Evolutionary conservation across 23 red algal species (phyloP).

Genomic region (Gracilariopsis chorda): DNA sequence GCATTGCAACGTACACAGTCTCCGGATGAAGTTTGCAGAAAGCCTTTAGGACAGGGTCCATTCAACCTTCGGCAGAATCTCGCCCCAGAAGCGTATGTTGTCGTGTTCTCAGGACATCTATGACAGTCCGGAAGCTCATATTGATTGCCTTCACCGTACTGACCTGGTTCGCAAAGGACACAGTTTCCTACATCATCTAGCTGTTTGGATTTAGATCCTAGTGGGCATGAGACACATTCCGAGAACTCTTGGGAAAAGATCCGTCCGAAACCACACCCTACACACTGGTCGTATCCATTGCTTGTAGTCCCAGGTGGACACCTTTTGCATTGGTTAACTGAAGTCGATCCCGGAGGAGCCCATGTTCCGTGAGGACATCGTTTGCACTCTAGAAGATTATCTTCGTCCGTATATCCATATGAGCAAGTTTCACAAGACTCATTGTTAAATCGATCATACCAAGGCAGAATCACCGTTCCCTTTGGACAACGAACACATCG

Average conservation of each 20-base stretch:
- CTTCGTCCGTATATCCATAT: not conserved
- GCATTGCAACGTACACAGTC: not conserved
- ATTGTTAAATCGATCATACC: not conserved
- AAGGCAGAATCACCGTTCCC: not conserved
- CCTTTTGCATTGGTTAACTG: not conserved
- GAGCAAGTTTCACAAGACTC: not conserved
- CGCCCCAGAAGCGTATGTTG: not conserved
- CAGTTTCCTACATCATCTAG: not conserved
- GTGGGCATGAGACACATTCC: not conserved
- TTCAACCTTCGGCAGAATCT: not conserved
- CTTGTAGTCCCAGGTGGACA: not conserved
- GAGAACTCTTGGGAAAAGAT: not conserved
- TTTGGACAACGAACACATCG: not conserved
- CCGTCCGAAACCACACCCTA: not conserved
- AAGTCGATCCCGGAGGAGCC: not conserved
- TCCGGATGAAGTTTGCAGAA: not conserved
- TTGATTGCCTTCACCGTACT: not conserved
- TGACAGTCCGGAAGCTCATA: not conserved
- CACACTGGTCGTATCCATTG: not conserved
- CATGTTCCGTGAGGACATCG: not conserved
- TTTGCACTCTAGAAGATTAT: slow-evolving; percentile 3
- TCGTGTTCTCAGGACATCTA: not conserved
- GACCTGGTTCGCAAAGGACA: not conserved
- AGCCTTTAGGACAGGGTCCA: not conserved
- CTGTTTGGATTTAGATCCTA: not conserved